Evolutionary conservation across 192 early-diverging fungal species (phyloP), one percentile per base, ranked within the genome.

Genomic region (Backusella morwellensis): DNA sequence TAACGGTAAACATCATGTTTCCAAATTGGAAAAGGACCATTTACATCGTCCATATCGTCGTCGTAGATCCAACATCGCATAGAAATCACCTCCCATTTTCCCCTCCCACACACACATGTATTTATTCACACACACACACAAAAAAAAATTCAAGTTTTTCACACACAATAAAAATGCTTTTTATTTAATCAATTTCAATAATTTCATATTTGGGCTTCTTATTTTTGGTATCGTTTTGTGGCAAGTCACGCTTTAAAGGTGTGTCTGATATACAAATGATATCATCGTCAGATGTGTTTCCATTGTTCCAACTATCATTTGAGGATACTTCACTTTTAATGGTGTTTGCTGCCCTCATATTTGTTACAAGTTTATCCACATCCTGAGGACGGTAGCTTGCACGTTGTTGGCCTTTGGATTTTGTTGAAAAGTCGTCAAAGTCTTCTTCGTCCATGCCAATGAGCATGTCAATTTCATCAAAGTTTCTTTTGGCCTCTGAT

Each of bases 1-100:
- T 41, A 73, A 84, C 76, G 82, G 82, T 17, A 84, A 80, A 40
- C 82, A 84, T 56, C 73, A 84, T 74, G 73, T 84, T 5, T 75
- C 77, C 8, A 74, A 76, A 15, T 47, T 84, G 5, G 82, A 84
- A 52, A 80, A 80, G 44, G 44, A 72, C 41, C 75, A 77, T 67
- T 4, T n/a, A 4, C 76, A 78, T 66, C 79, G 73, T 35, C 77
- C 41, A 4, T 78, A 78, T 34, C 77, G 74, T 14, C 56, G 56
- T 59, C 56, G 56, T 26, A 11, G 9, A 59, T 59, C 56, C 9
- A 12, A 59, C 21, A 23, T 59, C 12, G 56, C 56, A 59, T 59
- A 59, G 23, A 59, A 59, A n/a, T 44, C 15, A 1, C 29, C 29
- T 26, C 26, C 26, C 26, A 42, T 47, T 47, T 50, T n/a, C 2